These are phyloP conservation scores for Saprolegnia parasitica DNA, from an alignment of 352 stramenopile genomes.

Conservation along the genomic window DNA sequence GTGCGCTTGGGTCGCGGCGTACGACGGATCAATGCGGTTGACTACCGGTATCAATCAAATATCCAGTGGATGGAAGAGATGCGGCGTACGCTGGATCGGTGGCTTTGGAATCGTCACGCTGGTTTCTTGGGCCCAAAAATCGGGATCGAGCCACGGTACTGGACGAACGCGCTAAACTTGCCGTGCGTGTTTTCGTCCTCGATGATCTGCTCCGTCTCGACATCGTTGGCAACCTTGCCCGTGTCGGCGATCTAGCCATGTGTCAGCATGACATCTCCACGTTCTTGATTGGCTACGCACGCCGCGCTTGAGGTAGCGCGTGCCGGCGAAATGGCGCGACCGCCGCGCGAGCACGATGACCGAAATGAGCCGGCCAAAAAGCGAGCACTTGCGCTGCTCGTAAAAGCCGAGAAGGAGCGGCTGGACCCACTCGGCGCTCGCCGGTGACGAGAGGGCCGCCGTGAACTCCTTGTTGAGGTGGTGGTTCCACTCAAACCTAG, in stretches of 20 bases:
- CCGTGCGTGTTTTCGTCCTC: conserved; percentile 85
- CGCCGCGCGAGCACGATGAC: conserved; percentile 95
- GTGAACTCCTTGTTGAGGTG: conserved; percentile 94
- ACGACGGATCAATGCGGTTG: conserved; percentile 95
- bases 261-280: not conserved
- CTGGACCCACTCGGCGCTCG: conserved; percentile 88
- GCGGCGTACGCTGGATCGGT: conserved; percentile 84
- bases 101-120: conserved; percentile 97
- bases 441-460: conserved; percentile 70
- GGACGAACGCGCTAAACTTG: conserved; percentile 95
- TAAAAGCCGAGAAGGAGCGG: conserved; percentile 94
- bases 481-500: conserved; percentile 92
- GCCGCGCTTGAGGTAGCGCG: conserved; percentile 96
- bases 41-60: conserved; percentile 42
- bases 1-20: conserved; percentile 91
- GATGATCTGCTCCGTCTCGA: conserved; percentile 98
- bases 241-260: conserved; percentile 89
- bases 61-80: not conserved
- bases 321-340: conserved; percentile 98
- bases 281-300: conserved; percentile 22
- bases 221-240: conserved; percentile 99
- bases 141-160: conserved; percentile 98
- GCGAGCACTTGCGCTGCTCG: conserved; percentile 93
- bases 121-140: conserved; percentile 99
- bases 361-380: conserved; percentile 94